Evolutionary conservation across 768 basidiomycete genomes (phyloP).

Genomic region (Mycena amicta): DNA sequence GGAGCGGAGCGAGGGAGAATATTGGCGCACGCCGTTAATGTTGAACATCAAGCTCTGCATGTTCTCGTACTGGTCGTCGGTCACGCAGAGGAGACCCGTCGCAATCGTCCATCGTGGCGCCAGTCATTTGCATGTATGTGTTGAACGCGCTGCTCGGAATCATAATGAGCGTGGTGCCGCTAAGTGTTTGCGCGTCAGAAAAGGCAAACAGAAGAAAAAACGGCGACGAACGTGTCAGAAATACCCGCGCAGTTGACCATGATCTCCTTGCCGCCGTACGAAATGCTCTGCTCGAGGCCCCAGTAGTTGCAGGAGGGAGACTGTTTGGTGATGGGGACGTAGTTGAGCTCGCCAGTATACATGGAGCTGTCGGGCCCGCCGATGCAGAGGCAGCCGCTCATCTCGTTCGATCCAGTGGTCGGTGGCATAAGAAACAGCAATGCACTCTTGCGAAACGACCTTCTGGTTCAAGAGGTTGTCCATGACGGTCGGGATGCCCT

Average conservation of each 20-base stretch:
- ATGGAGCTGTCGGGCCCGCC: constrained; percentile 32
- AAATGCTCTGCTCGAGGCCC: constrained; percentile 44
- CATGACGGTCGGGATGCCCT: constrained; percentile 46
- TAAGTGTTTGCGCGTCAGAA: constrained; percentile 4
- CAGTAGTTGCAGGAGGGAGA: constrained; percentile 40
- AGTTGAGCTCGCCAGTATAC: constrained; percentile 19
- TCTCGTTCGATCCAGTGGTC: constrained; percentile 6
- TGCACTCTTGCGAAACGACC: constrained; percentile 28
- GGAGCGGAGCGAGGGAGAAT: not conserved
- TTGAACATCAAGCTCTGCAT: constrained; percentile 55
- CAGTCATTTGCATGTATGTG: constrained; percentile 32
- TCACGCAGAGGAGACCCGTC: constrained; percentile 60
- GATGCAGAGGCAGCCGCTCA: constrained; percentile 22
- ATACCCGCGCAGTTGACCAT: constrained; percentile 39
- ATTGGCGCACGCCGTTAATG: constrained; percentile 43
- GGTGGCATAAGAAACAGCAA: constrained; percentile 45
- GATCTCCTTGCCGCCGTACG: constrained; percentile 35
- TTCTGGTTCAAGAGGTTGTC: constrained; percentile 39
- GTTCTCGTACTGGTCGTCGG: constrained; percentile 46
- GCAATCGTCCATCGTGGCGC: constrained; percentile 36
- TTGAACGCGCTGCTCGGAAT: constrained; percentile 33
- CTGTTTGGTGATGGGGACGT: constrained; percentile 22
- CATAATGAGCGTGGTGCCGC: constrained; percentile 38
- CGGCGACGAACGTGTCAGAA: constrained; percentile 36
- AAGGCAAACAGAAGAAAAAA: not conserved